Evolutionary conservation across 2,329 filamentous ascomycete species (phyloP).

Genomic region (Pyricularia grisea): DNA sequence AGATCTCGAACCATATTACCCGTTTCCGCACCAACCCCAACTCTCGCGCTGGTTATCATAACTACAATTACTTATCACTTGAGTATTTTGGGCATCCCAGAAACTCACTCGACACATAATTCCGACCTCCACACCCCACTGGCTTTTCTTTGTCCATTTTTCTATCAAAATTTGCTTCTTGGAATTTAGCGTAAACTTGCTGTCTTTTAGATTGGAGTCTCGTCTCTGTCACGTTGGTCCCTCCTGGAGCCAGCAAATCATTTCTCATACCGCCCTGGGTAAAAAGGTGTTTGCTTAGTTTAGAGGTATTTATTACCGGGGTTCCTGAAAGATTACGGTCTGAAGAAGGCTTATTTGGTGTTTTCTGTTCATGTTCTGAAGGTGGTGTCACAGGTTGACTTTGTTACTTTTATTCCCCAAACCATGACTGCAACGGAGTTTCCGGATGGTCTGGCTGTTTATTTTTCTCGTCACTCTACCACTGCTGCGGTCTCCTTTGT

Average conservation of each 20-base stretch:
- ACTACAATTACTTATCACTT: background rate
- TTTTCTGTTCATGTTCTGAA: background rate
- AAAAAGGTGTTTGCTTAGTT: background rate
- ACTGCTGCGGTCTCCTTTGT: background rate
- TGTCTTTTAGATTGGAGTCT: background rate
- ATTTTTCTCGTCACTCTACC: background rate
- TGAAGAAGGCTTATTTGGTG: background rate
- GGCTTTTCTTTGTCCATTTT: background rate
- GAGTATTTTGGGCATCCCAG: background rate
- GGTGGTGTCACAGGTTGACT: background rate
- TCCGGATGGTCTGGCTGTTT: background rate
- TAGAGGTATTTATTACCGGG: background rate
- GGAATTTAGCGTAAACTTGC: background rate
- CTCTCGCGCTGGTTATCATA: background rate
- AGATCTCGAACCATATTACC: background rate
- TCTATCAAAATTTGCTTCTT: background rate
- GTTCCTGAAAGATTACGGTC: background rate
- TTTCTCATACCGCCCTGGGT: background rate
- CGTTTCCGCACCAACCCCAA: background rate
- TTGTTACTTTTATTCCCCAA: background rate
- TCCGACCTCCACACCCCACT: background rate
- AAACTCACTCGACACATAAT: background rate
- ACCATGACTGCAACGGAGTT: background rate
- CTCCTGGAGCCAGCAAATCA: background rate
- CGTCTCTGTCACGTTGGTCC: background rate